phyloP scores from a whole-genome alignment of 1,284 basidiomycete species.

The Golubevia pallescens region DNA sequence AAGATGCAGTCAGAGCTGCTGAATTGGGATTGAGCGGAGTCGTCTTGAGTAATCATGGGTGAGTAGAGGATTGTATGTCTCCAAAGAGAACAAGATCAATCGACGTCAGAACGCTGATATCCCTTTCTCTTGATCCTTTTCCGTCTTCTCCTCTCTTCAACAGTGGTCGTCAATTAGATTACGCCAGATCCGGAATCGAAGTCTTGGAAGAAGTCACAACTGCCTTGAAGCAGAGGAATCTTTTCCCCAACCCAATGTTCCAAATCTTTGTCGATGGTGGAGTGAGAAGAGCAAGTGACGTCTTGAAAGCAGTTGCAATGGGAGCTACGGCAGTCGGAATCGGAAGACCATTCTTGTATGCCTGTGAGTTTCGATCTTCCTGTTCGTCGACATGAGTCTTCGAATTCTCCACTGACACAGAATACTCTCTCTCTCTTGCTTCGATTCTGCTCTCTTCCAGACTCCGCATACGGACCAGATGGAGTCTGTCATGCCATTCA shows the following conservation, averaged over 20 bases:
- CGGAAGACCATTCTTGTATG: constrained; percentile 66
- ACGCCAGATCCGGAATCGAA: constrained; percentile 86
- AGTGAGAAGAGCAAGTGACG: constrained; percentile 72
- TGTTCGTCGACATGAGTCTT: too few relatives aligned
- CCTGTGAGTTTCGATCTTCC: not conserved
- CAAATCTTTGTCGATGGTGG: constrained; percentile 87
- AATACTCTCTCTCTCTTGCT: not conserved
- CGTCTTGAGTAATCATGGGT: constrained; percentile 74
- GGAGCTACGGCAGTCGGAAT: constrained; percentile 80
- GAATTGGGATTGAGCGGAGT: constrained; percentile 77
- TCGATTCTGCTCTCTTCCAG: too few relatives aligned
- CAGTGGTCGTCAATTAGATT: constrained; percentile 83
- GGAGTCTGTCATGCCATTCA: constrained; percentile 67
- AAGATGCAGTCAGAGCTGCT: constrained; percentile 77
- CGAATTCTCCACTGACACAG: too few relatives aligned
- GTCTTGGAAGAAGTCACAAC: constrained; percentile 84
- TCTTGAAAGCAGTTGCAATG: constrained; percentile 87
- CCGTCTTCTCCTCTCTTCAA: not conserved
- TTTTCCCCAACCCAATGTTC: constrained; percentile 73
- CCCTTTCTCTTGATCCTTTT: not conserved
- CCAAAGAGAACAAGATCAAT: too few relatives aligned
- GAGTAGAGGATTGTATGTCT: too few relatives aligned
- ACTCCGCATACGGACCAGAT: constrained; percentile 19
- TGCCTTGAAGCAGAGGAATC: constrained; percentile 73
- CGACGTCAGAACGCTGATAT: too few relatives aligned